These are phyloP conservation scores for Diaporthe sp. DNA, from an alignment of 2,329 filamentous ascomycete species.

Conservation along the genomic window DNA sequence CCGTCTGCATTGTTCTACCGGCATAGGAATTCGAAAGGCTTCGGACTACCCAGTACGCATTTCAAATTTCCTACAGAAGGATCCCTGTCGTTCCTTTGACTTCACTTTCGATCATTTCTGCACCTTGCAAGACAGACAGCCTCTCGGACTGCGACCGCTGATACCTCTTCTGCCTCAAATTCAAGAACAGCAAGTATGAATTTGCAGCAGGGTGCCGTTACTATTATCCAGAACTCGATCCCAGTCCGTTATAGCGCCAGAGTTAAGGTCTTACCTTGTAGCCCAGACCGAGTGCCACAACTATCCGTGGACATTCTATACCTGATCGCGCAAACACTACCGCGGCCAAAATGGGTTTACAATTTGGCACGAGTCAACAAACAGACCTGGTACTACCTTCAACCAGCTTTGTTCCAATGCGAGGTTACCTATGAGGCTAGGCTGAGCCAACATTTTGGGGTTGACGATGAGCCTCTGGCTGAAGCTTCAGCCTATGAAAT, in stretches of 20 bases:
- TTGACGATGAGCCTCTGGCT: too few species aligned
- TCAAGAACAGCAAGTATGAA: neutral
- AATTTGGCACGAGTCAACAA: neutral
- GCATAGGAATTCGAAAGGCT: neutral
- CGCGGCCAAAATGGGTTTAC: neutral
- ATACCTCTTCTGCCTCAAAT: neutral
- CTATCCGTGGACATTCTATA: neutral
- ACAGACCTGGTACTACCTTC: neutral
- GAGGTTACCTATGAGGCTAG: conserved; percentile 1
- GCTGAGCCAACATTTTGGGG: neutral
- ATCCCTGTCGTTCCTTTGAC: neutral
- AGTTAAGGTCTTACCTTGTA: neutral
- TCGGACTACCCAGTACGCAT: neutral
- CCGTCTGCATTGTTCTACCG: neutral
- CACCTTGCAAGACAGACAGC: too few species aligned
- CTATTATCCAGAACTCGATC: neutral
- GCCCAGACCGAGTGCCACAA: neutral
- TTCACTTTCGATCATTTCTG: neutral
- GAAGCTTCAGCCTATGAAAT: too few species aligned
- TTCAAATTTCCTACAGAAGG: too few species aligned
- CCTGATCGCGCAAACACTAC: neutral
- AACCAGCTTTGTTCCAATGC: neutral
- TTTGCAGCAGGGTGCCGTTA: neutral
- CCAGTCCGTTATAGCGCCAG: neutral
- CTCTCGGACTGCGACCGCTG: too few species aligned